phyloP scores from a whole-genome alignment of 2,329 filamentous ascomycete genomes.

The Ophiostoma australiae region DNA sequence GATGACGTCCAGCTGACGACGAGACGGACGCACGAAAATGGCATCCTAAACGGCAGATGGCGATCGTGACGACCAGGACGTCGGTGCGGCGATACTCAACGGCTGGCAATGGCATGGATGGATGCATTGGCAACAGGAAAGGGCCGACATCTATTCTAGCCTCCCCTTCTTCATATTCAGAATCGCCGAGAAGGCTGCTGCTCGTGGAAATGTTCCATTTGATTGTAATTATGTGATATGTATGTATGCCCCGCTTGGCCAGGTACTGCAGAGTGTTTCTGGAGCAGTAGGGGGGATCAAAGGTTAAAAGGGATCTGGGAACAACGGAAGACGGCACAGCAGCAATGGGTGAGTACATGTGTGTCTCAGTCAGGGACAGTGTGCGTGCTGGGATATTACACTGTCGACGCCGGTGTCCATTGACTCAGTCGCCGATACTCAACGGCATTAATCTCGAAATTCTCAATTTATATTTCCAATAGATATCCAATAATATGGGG shows the following conservation, averaged over 20 bases:
- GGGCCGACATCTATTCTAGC: neutral
- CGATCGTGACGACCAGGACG: neutral
- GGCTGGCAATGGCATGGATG: neutral
- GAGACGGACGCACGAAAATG: neutral
- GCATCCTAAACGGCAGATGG: neutral
- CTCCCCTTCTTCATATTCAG: neutral
- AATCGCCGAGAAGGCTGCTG: constrained; percentile 12
- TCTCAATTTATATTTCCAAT: no score
- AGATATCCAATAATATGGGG: neutral
- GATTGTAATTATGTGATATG: neutral
- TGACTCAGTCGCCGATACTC: neutral
- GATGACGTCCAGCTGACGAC: neutral
- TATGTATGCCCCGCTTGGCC: neutral
- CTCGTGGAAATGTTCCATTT: constrained; percentile 12
- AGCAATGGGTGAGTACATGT: neutral
- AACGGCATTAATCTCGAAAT: neutral
- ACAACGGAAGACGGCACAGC: neutral
- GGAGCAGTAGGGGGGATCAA: neutral
- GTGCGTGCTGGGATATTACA: neutral
- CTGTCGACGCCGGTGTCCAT: neutral
- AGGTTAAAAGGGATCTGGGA: neutral
- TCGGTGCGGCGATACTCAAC: neutral
- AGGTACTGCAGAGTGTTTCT: neutral
- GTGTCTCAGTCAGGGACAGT: neutral
- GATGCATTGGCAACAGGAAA: neutral